Percentiles rank a stretch among this genome's conserved stretches.
Conservation (phyloP, 116 monocot species). For the Phalaenopsis hybrid region DNA sequence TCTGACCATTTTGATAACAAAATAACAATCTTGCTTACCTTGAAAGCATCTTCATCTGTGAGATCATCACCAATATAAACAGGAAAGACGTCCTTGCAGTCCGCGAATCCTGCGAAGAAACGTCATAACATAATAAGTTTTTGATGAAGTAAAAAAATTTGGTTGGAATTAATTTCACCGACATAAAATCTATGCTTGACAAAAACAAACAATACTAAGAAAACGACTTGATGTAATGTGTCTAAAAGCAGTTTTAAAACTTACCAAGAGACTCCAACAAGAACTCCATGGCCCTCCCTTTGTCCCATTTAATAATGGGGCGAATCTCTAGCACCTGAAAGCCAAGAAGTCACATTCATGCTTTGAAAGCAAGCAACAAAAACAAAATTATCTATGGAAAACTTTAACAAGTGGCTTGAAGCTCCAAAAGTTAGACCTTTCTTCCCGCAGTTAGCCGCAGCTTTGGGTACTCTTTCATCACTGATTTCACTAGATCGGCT, state of each 20-base stretch:
- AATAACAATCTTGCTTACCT: slow-evolving; percentile 24
- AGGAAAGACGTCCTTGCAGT: slow-evolving; percentile 48
- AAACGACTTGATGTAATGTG: slow-evolving; percentile 14
- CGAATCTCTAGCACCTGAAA: slow-evolving; percentile 50
- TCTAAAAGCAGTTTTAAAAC: background rate
- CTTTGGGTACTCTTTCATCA: slow-evolving; percentile 23
- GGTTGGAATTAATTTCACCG: too few species aligned
- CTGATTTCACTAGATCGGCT: slow-evolving; percentile 13
- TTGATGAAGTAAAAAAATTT: background rate
- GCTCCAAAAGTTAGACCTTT: slow-evolving; percentile 11
- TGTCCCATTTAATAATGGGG: slow-evolving; percentile 55
- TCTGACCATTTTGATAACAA: background rate
- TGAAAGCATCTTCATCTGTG: slow-evolving; percentile 84
- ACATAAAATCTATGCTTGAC: too few species aligned
- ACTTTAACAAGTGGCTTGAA: background rate
- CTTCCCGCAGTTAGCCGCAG: slow-evolving; percentile 21
- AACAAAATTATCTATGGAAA: background rate
- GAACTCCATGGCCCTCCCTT: slow-evolving; percentile 53
- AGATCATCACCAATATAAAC: slow-evolving; percentile 79
- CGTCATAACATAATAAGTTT: background rate
- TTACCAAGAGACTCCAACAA: slow-evolving; percentile 46
- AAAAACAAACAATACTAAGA: background rate
- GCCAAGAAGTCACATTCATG: slow-evolving; percentile 7
- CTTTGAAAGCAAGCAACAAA: background rate
- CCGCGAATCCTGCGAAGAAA: slow-evolving; percentile 38